Conservation (phyloP, 768 basidiomycete species). For the Leccinum uliginosum region DNA sequence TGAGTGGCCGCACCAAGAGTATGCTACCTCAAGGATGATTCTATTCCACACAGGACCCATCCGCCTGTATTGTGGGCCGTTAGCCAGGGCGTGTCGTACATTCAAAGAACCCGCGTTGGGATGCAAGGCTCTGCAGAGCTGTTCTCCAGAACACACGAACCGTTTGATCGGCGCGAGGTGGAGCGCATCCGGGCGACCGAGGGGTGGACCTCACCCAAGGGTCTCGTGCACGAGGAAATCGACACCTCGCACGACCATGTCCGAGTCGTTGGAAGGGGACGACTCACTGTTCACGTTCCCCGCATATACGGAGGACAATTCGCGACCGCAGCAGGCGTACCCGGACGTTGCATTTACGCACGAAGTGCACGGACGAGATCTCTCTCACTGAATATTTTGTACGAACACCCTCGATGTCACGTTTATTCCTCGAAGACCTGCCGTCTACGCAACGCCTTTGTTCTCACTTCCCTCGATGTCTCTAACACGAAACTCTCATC, state of each 20-base stretch:
- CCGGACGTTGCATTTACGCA: slow-evolving; percentile 7
- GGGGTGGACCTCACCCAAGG: slow-evolving; percentile 90
- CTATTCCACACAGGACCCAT: no score
- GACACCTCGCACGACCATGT: no score
- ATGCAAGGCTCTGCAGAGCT: slow-evolving; percentile 66
- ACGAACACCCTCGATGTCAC: no score
- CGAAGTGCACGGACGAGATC: slow-evolving; percentile 1
- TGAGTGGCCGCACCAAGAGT: no score
- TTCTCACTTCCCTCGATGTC: slow-evolving; percentile 79
- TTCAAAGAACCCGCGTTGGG: no score
- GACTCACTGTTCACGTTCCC: slow-evolving; percentile 11
- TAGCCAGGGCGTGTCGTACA: no score
- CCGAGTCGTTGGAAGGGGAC: slow-evolving; percentile 13
- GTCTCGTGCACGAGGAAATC: slow-evolving; percentile 87
- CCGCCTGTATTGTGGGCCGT: no score
- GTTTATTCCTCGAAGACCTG: no score
- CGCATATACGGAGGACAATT: neutral
- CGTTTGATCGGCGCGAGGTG: slow-evolving; percentile 82
- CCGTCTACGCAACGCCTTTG: slow-evolving; percentile 45
- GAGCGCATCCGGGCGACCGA: slow-evolving; percentile 86
- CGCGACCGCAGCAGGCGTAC: slow-evolving; percentile 1
- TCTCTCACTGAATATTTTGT: no score
- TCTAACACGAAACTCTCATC: slow-evolving; percentile 86
- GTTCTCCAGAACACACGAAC: slow-evolving; percentile 81
- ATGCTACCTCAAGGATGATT: no score